Base-by-base conservation (phyloP, 257 asterid genomes). In the Parsonsia alboflavescens region DNA sequence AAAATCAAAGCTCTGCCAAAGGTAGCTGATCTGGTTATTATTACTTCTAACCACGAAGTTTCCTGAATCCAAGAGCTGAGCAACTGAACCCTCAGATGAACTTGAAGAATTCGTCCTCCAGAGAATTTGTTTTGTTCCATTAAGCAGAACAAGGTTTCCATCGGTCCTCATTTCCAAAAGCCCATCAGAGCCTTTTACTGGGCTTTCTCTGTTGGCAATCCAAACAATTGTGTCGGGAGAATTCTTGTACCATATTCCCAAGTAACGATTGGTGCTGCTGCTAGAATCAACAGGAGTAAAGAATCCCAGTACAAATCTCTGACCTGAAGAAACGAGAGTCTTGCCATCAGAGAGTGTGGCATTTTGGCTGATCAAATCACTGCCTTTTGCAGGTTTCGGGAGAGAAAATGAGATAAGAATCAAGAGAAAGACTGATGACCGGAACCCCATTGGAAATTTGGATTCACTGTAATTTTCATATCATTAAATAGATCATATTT, bases 1-100 rank as follows among this genome's bases (percentile, higher is more conserved):
- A 53, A 59, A 76, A 74, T 81, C 79, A 64, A 77, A 81, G 73
- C 84, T 77, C 77, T 81, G 84, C 84, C 84, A 81, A 1, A 70
- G 19, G 22, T 66, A 73, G 13, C 15, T 65, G 5, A 19, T 41
- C 22, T 52, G 65, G 4, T 57, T 36, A 19, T 57, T 36, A 19
- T 41, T 41, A 10, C 72, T 74, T 6, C 21, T 21, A 42, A 80
- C 72, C 48, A 80, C 76, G 45, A 80, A 69, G 30, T 81, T 81
- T 36, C 84, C 84, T 0, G 81, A 73, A 70, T 81, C 71, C 52
- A 81, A 65, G 22, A 81, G 75, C 67, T 77, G 71, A 6, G 69
- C 79, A 58, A 81, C 57, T 0, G 78, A 49, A 61, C 56, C 66
- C 12, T 70, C 45, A 4, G 58, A 52, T 0, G 46, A 36, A 50